Percentiles rank a stretch among this genome's conserved stretches.
phyloP scores from a whole-genome alignment of 768 basidiomycete genomes.

The Lentinula sp. region DNA sequence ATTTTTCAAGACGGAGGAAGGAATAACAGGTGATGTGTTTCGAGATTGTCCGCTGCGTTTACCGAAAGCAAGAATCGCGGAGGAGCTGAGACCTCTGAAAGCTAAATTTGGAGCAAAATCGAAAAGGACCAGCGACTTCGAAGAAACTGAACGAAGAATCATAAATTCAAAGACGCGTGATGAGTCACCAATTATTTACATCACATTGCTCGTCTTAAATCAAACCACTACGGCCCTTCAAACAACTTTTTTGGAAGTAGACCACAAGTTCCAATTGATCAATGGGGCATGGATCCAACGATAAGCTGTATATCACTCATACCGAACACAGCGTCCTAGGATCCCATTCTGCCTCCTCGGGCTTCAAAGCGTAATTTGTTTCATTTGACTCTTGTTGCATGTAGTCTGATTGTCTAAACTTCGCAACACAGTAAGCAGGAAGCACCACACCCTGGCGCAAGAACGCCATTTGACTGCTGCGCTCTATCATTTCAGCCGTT shows the following conservation, averaged over 20 bases:
- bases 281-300: constrained; percentile 12
- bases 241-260: neutral
- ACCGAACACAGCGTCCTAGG: constrained; percentile 78
- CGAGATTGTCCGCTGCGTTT: neutral
- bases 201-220: neutral
- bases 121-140: constrained; percentile 19
- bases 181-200: neutral
- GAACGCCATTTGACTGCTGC: constrained; percentile 87
- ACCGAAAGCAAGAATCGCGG: neutral
- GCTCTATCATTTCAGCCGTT: constrained; percentile 90
- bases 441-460: constrained; percentile 55
- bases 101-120: constrained; percentile 35
- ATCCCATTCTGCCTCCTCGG: constrained; percentile 74
- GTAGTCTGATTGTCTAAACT: neutral
- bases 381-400: constrained; percentile 6
- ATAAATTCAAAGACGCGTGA: neutral
- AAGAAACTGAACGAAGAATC: neutral
- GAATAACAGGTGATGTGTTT: neutral
- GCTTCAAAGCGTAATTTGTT: constrained; percentile 56
- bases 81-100: constrained; percentile 11
- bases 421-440: constrained; percentile 51
- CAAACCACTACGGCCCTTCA: neutral
- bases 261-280: neutral
- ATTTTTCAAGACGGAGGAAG: constrained; percentile 9
- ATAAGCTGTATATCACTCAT: constrained; percentile 87